Evolutionary conservation across 768 basidiomycete species (phyloP).

Genomic region (Xerocomus potaroensis): DNA sequence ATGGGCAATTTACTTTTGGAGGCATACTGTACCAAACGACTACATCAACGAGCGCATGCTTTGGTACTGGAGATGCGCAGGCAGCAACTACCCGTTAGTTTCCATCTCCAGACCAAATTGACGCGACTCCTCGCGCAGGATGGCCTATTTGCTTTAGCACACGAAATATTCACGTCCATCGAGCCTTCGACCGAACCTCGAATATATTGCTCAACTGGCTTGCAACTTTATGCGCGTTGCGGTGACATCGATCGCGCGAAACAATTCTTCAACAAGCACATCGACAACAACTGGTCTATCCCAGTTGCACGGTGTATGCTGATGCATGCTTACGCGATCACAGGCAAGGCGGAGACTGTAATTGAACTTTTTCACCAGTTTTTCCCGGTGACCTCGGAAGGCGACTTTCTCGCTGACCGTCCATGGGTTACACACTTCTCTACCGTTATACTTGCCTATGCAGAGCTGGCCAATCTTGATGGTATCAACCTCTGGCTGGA

Average conservation of each 20-base stretch:
- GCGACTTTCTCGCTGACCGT: slow-evolving; percentile 25
- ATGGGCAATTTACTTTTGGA: slow-evolving; percentile 42
- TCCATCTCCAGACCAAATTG: slow-evolving; percentile 31
- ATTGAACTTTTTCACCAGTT: slow-evolving; percentile 50
- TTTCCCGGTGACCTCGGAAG: slow-evolving; percentile 40
- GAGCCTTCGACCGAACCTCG: slow-evolving; percentile 15
- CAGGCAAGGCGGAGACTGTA: slow-evolving; percentile 39
- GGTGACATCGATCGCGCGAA: slow-evolving; percentile 46
- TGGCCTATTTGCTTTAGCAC: slow-evolving; percentile 39
- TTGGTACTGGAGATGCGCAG: slow-evolving; percentile 39
- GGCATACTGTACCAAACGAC: slow-evolving; percentile 30
- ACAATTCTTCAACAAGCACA: slow-evolving; percentile 38
- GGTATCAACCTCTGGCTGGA: slow-evolving; percentile 54
- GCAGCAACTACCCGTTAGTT: slow-evolving; percentile 31
- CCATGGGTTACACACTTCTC: slow-evolving; percentile 53
- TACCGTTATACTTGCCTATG: slow-evolving; percentile 52
- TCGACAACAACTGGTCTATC: slow-evolving; percentile 24
- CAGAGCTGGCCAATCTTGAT: slow-evolving; percentile 41
- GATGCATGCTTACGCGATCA: slow-evolving; percentile 53
- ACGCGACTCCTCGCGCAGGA: slow-evolving; percentile 42
- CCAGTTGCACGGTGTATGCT: slow-evolving; percentile 38
- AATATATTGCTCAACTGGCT: slow-evolving; percentile 38
- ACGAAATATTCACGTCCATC: slow-evolving; percentile 38
- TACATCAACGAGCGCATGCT: slow-evolving; percentile 36
- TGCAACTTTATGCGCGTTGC: slow-evolving; percentile 49